Evolutionary conservation across 139 green algal genomes (phyloP).

Genomic region (Nannochloris sp.): DNA sequence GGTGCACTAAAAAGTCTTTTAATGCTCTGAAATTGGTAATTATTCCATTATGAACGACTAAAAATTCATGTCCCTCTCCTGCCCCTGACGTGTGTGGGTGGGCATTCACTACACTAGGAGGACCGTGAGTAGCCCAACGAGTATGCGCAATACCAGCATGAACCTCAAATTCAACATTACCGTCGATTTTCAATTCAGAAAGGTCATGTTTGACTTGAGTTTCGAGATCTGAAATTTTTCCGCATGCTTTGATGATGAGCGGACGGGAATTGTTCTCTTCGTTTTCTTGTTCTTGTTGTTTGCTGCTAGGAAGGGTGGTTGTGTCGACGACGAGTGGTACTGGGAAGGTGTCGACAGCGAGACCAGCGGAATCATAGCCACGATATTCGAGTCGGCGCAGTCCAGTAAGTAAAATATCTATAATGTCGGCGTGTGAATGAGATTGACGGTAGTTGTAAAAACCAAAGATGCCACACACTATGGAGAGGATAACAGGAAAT

Average conservation of each 20-base stretch:
- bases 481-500: neutral
- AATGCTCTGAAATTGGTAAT: slow-evolving; percentile 97
- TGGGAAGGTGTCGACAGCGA: slow-evolving; percentile 68
- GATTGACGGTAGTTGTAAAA: slow-evolving; percentile 82
- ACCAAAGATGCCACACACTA: slow-evolving; percentile 94
- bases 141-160: slow-evolving; percentile 93
- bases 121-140: slow-evolving; percentile 95
- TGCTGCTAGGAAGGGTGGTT: neutral
- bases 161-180: slow-evolving; percentile 26
- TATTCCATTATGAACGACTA: slow-evolving; percentile 99
- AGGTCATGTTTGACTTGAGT: neutral
- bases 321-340: too few relatives aligned
- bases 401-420: slow-evolving; percentile 82
- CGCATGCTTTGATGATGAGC: slow-evolving; percentile 74
- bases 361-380: slow-evolving; percentile 92
- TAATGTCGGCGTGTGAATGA: slow-evolving; percentile 51
- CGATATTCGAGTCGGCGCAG: slow-evolving; percentile 93
- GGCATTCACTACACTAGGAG: slow-evolving; percentile 73
- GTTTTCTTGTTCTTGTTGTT: too few relatives aligned
- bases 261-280: too few relatives aligned
- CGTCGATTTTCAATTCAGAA: neutral
- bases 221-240: slow-evolving; percentile 88
- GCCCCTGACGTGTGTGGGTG: slow-evolving; percentile 64
- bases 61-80: slow-evolving; percentile 72
- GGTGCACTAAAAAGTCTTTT: slow-evolving; percentile 77